Conservation (phyloP, 2,329 filamentous ascomycete species). For the Diaporthe vaccinii region DNA sequence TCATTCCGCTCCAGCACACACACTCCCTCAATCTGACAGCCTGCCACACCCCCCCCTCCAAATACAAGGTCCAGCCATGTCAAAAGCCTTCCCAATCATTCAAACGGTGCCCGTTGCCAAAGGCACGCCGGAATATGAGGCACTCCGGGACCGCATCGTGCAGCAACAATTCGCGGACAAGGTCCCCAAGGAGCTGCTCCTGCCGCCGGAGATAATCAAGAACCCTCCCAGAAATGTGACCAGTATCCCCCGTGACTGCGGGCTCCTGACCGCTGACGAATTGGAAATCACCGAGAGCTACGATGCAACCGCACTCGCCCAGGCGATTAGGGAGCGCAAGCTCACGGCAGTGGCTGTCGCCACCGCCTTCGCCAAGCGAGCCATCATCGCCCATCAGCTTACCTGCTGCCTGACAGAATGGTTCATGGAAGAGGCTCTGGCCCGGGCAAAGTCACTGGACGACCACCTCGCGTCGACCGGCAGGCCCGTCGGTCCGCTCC, state of each 20-base stretch:
- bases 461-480: slow-evolving; percentile 54
- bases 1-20: background rate
- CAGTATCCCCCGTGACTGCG: slow-evolving; percentile 53
- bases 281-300: slow-evolving; percentile 62
- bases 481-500: slow-evolving; percentile 66
- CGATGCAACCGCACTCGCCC: slow-evolving; percentile 57
- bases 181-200: slow-evolving; percentile 49
- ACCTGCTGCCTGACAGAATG: slow-evolving; percentile 44
- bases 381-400: slow-evolving; percentile 62
- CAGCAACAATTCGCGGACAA: slow-evolving; percentile 48
- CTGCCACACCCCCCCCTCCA: background rate
- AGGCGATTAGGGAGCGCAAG: slow-evolving; percentile 52
- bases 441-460: slow-evolving; percentile 54
- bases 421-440: slow-evolving; percentile 47
- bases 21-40: background rate
- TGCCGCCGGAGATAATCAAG: slow-evolving; percentile 47
- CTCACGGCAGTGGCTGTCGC: slow-evolving; percentile 56
- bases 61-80: background rate
- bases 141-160: slow-evolving; percentile 44
- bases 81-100: slow-evolving; percentile 40
- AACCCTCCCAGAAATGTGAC: slow-evolving; percentile 51
- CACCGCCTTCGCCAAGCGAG: slow-evolving; percentile 58
- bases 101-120: slow-evolving; percentile 44
- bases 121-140: slow-evolving; percentile 45
- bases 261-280: slow-evolving; percentile 60